These are phyloP conservation scores for Neurospora cerealis DNA, from an alignment of 495 filamentous ascomycete species.

Conservation along the genomic window DNA sequence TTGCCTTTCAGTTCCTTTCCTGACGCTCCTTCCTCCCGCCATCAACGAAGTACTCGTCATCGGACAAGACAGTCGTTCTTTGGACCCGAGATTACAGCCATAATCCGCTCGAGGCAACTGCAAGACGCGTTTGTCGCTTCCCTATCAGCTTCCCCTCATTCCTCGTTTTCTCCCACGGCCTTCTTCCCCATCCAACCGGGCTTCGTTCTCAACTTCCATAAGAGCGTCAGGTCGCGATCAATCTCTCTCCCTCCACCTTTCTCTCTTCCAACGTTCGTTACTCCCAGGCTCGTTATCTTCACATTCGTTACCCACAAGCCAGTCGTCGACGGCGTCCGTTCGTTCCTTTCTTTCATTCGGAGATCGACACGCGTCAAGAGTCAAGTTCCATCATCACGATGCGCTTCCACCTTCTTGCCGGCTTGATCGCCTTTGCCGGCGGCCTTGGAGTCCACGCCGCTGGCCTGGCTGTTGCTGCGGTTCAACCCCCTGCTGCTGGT, in stretches of 20 bases:
- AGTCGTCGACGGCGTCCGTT: background rate
- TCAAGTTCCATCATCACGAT: background rate
- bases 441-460: background rate
- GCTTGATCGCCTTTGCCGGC: background rate
- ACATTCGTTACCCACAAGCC: background rate
- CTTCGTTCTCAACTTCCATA: background rate
- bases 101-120: background rate
- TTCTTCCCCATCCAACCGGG: background rate
- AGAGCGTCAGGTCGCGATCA: background rate
- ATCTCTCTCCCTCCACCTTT: background rate
- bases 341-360: background rate
- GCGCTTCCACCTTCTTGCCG: background rate
- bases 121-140: background rate
- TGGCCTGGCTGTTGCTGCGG: background rate
- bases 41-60: background rate
- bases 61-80: background rate
- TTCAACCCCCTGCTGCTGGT: background rate
- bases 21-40: background rate
- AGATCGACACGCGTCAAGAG: background rate
- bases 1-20: background rate
- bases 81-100: background rate
- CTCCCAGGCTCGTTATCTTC: background rate
- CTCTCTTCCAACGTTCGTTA: background rate
- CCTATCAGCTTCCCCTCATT: background rate
- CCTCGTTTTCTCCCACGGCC: background rate